Base-by-base conservation (phyloP, 2,329 filamentous ascomycete genomes). In the Sporothrix pallida region DNA sequence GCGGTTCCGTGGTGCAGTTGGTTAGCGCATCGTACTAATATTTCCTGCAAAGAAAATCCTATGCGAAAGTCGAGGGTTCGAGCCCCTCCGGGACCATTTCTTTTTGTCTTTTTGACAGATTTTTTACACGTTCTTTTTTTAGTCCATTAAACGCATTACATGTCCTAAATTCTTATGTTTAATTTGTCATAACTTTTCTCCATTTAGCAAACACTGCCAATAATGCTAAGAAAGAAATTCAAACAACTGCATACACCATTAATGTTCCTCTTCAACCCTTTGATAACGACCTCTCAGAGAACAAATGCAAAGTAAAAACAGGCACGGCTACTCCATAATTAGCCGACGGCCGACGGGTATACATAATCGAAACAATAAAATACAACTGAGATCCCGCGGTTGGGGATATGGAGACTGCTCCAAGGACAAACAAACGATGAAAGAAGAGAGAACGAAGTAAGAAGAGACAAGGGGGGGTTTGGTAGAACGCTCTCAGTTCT, bases 1-100 rank as follows among this genome's bases (percentile, higher is more conserved):
- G 71, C 71, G 71, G 71, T 72, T 72, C 71, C 71, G 72, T 73
- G 72, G 72, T 73, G 72, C 72, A 73, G 72, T 73, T 73, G 72
- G 65, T 70, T 70, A 73, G 65, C 72, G 65, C 72, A 72, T 72
- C 71, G 71, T 72, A 72, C 71, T 72, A 72, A 72, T 72, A 72
- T 72, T 72, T 73, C 62, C 65, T 69, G 67, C 67, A 69, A 54
- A 60, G 46, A 46, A 70, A 73, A 70, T 52, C 67, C 65, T 52
- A 73, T 73, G 72, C 72, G 72, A 73, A 73, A 73, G 72, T 73
- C 69, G 69, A 67, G 73, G 67, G 62, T 70, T 68, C 68, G 69
- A 74, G 62, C 73, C 73, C 60, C 69, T 68, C 62, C 72, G 62
- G 73, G 52, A 68, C 73, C 71, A 63, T 72, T 67, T 67, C 4